phyloP scores from a whole-genome alignment of 139 green algal species.

The Spirogloea muscicola region DNA sequence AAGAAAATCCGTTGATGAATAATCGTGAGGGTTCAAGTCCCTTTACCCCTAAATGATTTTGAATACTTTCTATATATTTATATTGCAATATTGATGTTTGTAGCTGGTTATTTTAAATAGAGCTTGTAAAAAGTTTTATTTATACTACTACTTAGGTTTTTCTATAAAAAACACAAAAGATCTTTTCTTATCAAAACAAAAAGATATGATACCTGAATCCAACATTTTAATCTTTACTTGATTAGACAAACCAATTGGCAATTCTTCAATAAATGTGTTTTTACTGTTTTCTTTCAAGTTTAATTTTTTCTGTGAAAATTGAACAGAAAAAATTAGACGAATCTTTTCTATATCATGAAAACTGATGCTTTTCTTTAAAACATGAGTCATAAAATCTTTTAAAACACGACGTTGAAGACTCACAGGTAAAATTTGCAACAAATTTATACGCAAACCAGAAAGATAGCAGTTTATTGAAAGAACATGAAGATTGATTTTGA shows the following conservation, averaged over 20 bases:
- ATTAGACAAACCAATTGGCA: too few relatives aligned
- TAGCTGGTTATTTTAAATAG: constrained; percentile 4
- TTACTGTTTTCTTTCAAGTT: too few relatives aligned
- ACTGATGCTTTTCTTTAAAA: not conserved
- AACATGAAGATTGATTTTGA: not conserved
- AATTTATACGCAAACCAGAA: not conserved
- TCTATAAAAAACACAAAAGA: too few relatives aligned
- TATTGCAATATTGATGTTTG: not conserved
- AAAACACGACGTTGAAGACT: not conserved
- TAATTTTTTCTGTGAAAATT: too few relatives aligned
- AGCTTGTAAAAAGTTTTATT: constrained; percentile 1
- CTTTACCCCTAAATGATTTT: constrained; percentile 24
- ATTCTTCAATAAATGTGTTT: too few relatives aligned
- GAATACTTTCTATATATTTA: constrained; percentile 11
- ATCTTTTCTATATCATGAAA: constrained; percentile 8
- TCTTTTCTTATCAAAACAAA: too few relatives aligned
- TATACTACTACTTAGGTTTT: not conserved
- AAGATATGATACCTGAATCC: too few relatives aligned
- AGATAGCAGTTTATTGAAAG: too few relatives aligned
- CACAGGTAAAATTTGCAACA: not conserved
- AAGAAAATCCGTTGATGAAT: not conserved
- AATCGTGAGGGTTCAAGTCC: constrained; percentile 19
- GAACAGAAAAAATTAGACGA: constrained; percentile 1
- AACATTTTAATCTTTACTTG: too few relatives aligned
- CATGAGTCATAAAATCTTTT: not conserved